A percentile compares a stretch with the other conserved stretches of the same genome.
Conservation (phyloP, 208 protist species). For the Leishmania tarentolae region DNA sequence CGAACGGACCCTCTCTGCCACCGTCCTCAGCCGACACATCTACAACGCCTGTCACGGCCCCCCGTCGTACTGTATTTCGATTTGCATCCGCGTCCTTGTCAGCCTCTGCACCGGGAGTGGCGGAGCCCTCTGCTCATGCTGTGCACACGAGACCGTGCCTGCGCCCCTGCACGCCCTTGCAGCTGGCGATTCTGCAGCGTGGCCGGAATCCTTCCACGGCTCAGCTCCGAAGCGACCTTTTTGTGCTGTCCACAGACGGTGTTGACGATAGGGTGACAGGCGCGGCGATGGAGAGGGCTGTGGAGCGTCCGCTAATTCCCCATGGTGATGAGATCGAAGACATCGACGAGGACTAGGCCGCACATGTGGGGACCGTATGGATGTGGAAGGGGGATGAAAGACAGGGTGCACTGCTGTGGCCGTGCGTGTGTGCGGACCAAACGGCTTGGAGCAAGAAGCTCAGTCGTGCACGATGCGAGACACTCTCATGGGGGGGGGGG, state of each 20-base stretch:
- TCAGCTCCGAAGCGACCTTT: constrained; percentile 15
- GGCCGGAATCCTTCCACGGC: constrained; percentile 13
- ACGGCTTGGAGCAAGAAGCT: neutral
- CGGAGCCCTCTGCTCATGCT: neutral
- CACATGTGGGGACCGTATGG: neutral
- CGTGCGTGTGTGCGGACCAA: neutral
- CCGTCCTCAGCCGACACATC: neutral
- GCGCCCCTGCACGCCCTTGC: constrained; percentile 23
- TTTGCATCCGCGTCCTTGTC: constrained; percentile 14
- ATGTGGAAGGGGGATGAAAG: neutral
- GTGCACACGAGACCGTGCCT: neutral
- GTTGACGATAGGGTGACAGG: neutral
- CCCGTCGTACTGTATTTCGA: constrained; percentile 41
- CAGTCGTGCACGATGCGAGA: neutral
- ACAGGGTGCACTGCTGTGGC: too few species aligned
- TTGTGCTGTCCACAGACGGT: neutral
- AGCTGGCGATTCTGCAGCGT: constrained; percentile 28
- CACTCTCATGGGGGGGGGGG: neutral
- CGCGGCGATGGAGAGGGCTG: neutral
- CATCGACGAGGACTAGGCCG: neutral
- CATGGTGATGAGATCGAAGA: constrained; percentile 31
- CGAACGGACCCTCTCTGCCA: neutral
- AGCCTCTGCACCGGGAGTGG: neutral
- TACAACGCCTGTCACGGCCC: neutral
- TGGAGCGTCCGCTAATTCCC: constrained; percentile 18